Base-by-base conservation (phyloP, 352 stramenopile species). In the Chloridella minuta region DNA sequence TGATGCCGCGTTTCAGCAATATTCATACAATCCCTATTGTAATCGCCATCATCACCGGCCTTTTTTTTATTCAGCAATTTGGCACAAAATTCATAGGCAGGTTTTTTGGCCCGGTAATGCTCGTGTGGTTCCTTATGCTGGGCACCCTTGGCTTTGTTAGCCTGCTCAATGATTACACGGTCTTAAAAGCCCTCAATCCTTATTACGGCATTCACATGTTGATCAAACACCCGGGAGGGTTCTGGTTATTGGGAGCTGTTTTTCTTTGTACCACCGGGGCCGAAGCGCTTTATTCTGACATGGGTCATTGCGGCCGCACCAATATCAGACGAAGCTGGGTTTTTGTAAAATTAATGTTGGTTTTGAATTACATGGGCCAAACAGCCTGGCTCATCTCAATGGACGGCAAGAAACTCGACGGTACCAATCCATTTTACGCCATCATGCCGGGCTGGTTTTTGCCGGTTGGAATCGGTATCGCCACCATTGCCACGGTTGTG, bases 51-150 rank as follows among this genome's bases (percentile, higher is more conserved):
- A 18, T 66, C 10, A 18, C n/a, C n/a, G 40, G 10, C n/a, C n/a
- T 66, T 18, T 66, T 66, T 66, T 66, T 66, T n/a, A 66, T 66
- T 66, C 40, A 66, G n/a, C 40, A 66, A 66, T 66, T 66, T 66
- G 40, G 40, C 10, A 66, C 40, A 66, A n/a, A n/a, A 66, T 66
- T 66, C n/a, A 66, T 66, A 18, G 40, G 40, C n/a, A 66, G n/a
- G 40, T 66, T 66, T 66, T 66, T 66, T 66, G 40, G 40, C n/a
- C 40, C 40, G 10, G 10, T 66, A 66, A 66, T 66, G 40, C 10
- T 66, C 10, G 10, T 66, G 10, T 66, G 40, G 40, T 66, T 66
- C n/a, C n/a, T 66, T 18, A 66, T 66, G 40, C 10, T 66, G 10
- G 40, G 40, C 40, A n/a, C n/a, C n/a, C n/a, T 66, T 18, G 40